These are phyloP conservation scores for Scalesia atractyloides DNA, from an alignment of 129 eudicot genomes.

Conservation along the genomic window DNA sequence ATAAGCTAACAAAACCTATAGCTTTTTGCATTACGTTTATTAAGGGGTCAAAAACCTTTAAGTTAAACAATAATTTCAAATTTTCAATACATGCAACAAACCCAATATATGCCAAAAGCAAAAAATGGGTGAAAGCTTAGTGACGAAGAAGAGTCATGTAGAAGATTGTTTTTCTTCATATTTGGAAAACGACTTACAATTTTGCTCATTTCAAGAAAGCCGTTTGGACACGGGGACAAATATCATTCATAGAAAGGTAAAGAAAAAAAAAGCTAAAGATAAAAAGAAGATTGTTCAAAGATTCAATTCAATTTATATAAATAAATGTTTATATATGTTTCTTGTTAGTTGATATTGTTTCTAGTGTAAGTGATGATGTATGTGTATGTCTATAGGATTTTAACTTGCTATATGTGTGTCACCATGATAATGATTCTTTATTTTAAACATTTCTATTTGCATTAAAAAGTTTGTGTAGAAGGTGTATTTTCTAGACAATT, in stretches of 20 bases:
- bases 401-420: too few relatives aligned
- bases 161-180: conserved; percentile 23
- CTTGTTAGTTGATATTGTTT: neutral
- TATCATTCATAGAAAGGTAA: conserved; percentile 21
- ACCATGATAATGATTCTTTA: too few relatives aligned
- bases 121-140: conserved; percentile 16
- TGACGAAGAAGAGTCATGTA: conserved; percentile 25
- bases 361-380: neutral
- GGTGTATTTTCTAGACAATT: too few relatives aligned
- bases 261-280: conserved; percentile 3
- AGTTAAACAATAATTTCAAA: conserved; percentile 1
- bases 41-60: conserved; percentile 13
- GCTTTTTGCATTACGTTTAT: neutral
- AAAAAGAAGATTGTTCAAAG: conserved; percentile 27
- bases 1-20: neutral
- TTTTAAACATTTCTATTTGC: too few relatives aligned
- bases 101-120: conserved; percentile 26
- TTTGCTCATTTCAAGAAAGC: conserved; percentile 31
- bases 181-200: conserved; percentile 15
- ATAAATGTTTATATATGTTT: neutral
- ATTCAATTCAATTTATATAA: conserved; percentile 5
- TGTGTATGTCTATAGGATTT: neutral
- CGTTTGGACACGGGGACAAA: conserved; percentile 32
- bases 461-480: too few relatives aligned
- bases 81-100: conserved; percentile 23